Evolutionary conservation across 805 yeast species (phyloP), one percentile per base, ranked within the genome.

Genomic region (Hermanozyma aechmeae): DNA sequence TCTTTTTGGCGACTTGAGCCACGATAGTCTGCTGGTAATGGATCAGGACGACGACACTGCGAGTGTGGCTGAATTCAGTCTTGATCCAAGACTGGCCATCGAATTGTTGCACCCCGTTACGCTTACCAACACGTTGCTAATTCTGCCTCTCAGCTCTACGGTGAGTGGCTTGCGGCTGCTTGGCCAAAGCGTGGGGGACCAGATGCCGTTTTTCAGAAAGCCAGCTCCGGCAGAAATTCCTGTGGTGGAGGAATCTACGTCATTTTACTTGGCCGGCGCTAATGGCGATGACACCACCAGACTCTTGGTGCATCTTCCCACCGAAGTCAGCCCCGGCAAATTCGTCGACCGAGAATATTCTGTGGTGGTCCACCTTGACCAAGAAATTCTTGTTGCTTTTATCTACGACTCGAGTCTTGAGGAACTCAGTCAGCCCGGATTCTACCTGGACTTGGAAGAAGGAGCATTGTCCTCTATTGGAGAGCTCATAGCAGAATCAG

Each of bases 131-230:
- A 50, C 49, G 30, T 43, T 58, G 17, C 58, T 61, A 5, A 47
- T 61, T 7, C 57, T 46, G 55, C 68, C 68, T 2, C 25, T 62
- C 5, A 53, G 44, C 26, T 48, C 43, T 24, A 59, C 68, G 1
- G 49, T 61, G 24, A 53, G 45, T 26, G 57, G 58, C 10, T 46
- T 60, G 43, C 46, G 43, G 31, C 44, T 38, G n/a, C 31, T 51
- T 7, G n/a, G n/a, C 20, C 20, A 10, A 10, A 17, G 20, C 10
- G 9, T 17, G 20, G 20, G 20, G 7, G 9, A 7, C 20, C 9
- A 7, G 20, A 17, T 7, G 9, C 10, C 10, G 9, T 10, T 10
- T 10, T 17, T 17, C 10, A 7, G 20, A 17, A 17, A 17, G n/a
- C n/a, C n/a, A n/a, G n/a, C n/a, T n/a, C n/a, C n/a, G n/a, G n/a